These are phyloP conservation scores for Sisymbrium altissimum DNA, from an alignment of 345 rosid genomes.

Conservation along the genomic window DNA sequence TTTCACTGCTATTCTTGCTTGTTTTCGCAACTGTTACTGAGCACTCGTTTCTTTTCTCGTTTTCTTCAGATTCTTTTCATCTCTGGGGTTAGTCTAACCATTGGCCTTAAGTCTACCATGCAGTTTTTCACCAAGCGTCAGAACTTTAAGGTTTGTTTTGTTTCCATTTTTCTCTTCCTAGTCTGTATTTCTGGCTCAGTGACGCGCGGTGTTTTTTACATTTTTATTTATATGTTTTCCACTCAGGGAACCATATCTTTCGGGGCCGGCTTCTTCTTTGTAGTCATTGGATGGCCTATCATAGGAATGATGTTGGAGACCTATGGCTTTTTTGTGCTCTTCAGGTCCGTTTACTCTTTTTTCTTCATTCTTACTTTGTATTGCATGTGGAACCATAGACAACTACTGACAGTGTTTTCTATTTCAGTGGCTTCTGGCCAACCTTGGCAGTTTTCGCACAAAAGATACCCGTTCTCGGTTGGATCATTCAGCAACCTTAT, in stretches of 20 bases:
- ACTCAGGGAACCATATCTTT: slow-evolving; percentile 94
- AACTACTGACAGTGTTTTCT: neutral
- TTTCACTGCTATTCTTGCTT: neutral
- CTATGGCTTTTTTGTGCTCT: slow-evolving; percentile 86
- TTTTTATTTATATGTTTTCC: neutral
- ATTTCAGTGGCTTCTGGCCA: slow-evolving; percentile 97
- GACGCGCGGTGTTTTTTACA: neutral
- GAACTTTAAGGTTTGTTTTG: slow-evolving; percentile 70
- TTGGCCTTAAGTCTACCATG: slow-evolving; percentile 91
- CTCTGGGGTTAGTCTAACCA: slow-evolving; percentile 91
- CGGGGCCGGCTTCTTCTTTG: slow-evolving; percentile 84
- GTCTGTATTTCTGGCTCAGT: slow-evolving; percentile 8
- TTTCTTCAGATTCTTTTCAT: slow-evolving; percentile 75
- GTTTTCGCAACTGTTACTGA: neutral
- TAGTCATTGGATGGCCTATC: slow-evolving; percentile 94
- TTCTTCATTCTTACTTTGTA: neutral
- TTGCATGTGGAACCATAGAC: neutral
- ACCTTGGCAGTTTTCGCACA: slow-evolving; percentile 84
- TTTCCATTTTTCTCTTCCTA: neutral
- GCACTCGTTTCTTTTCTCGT: neutral
- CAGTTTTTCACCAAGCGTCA: slow-evolving; percentile 94
- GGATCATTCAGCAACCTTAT: slow-evolving; percentile 85
- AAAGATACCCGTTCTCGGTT: slow-evolving; percentile 92
- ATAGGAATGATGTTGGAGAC: slow-evolving; percentile 89
- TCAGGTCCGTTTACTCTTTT: slow-evolving; percentile 54